Base-by-base conservation (phyloP, 2,329 filamentous ascomycete genomes). In the Hyphodiscus sp. region DNA sequence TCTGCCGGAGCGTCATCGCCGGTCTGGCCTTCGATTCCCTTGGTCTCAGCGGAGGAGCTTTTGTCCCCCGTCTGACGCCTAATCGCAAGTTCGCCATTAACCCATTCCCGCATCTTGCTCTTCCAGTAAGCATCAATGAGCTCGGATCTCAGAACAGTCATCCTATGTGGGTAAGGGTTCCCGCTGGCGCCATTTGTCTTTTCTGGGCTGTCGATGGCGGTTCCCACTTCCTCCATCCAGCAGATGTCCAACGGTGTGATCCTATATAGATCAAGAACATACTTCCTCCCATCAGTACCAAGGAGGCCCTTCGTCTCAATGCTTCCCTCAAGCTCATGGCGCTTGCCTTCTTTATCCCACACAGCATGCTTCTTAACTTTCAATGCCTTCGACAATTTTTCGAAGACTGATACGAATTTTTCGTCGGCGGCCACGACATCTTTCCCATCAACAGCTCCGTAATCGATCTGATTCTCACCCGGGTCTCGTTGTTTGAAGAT, bases 401-500 rank as follows among this genome's bases (percentile, higher is more conserved):
- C 84, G 65, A 99, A 99, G 10, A 89, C 80, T 26, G 86, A 76
- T 0, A 83, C 83, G 65, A 99, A 99, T 19, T 85, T 83, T 67
- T 95, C 86, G 66, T 97, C 90, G 13, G 89, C 87, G 0, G 94
- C 91, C 49, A 99, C 89, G 23, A 95, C 82, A 61, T 99, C 94
- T 73, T 95, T 96, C 61, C 95, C 94, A 69, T 99, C 94, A 30
- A 97, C 94, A 61, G 92, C 94, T 68, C 94, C 94, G 67, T 99
- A 99, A 70, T 99, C 94, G 63, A 99, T 97, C 71, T 97, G 94
- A 72, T 96, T 94, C 80, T 99, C 94, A 50, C 91, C 94, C 29
- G 91, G 90, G 66, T 97, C 94, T 38, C 92, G 85, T 74, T 97
- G 94, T 76, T 96, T 97, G 80, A 99, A 99, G 66, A 99, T 99